Evolutionary conservation across 2,329 filamentous ascomycete genomes (phyloP).

Genomic region (Penicillium sp.): DNA sequence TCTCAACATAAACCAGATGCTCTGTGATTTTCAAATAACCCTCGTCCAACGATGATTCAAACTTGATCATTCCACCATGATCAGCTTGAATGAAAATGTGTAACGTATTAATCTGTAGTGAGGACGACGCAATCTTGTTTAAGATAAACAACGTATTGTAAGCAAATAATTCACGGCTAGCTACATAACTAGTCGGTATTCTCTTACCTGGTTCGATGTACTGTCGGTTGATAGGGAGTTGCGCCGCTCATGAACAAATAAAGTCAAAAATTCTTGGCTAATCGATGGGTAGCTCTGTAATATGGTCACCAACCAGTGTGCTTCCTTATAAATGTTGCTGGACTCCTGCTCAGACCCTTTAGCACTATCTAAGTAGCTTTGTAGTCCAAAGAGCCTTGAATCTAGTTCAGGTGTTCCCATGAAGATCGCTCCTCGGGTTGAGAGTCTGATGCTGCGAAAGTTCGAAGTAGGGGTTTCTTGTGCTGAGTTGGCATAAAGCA

Average conservation of each 20-base stretch:
- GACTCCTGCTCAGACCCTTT: constrained; percentile 27
- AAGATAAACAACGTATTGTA: not conserved
- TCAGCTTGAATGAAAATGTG: constrained; percentile 27
- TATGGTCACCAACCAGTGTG: constrained; percentile 8
- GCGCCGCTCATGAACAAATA: constrained; percentile 6
- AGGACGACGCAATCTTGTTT: not conserved
- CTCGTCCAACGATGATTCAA: constrained; percentile 6
- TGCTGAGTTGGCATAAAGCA: constrained; percentile 11
- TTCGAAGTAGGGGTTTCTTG: constrained; percentile 12
- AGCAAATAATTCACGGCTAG: not conserved
- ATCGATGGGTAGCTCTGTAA: constrained; percentile 8
- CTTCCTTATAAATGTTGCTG: constrained; percentile 13
- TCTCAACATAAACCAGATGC: not conserved
- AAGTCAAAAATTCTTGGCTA: constrained; percentile 1
- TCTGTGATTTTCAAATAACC: constrained; percentile 13
- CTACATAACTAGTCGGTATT: not conserved
- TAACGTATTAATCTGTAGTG: not conserved
- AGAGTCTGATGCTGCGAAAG: constrained; percentile 17
- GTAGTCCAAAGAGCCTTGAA: constrained; percentile 32
- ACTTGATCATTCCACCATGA: constrained; percentile 29
- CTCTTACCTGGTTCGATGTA: constrained; percentile 3
- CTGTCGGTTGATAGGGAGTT: not conserved
- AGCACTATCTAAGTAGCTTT: constrained; percentile 28
- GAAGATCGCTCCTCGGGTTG: constrained; percentile 34
- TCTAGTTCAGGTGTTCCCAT: constrained; percentile 41